These are phyloP conservation scores for Talaromyces sp. DNA, from an alignment of 2,329 filamentous ascomycete genomes.

Conservation along the genomic window DNA sequence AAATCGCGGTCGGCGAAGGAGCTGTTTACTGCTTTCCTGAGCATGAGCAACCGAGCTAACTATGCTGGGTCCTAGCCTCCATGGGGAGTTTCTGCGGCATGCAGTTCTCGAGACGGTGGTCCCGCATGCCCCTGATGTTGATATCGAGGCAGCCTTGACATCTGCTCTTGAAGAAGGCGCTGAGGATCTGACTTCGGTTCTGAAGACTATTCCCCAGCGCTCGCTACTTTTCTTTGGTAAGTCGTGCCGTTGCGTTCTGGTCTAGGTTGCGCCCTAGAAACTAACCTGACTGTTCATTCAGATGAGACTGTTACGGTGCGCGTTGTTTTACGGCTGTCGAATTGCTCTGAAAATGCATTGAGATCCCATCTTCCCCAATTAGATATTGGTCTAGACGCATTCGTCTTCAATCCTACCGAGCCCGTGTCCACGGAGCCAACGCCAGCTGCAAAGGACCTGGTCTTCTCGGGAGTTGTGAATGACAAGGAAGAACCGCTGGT, in stretches of 20 bases:
- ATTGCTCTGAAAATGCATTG: slow-evolving; percentile 44
- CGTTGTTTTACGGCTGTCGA: slow-evolving; percentile 47
- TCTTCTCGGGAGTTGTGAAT: slow-evolving; percentile 35
- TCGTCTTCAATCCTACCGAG: slow-evolving; percentile 35
- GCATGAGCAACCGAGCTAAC: slow-evolving; percentile 17
- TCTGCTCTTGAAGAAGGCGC: slow-evolving; percentile 41
- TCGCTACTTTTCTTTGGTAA: slow-evolving; percentile 49
- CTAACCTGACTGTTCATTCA: slow-evolving; percentile 46
- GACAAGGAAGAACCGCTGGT: slow-evolving; percentile 40
- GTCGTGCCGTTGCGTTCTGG: slow-evolving; percentile 6
- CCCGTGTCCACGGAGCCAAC: slow-evolving; percentile 36
- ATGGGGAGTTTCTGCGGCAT: slow-evolving; percentile 36
- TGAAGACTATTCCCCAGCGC: slow-evolving; percentile 47
- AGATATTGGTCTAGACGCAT: slow-evolving; percentile 48
- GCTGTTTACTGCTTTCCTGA: slow-evolving; percentile 11
- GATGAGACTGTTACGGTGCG: slow-evolving; percentile 51
- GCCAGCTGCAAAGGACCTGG: slow-evolving; percentile 32
- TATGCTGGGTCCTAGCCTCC: slow-evolving; percentile 32
- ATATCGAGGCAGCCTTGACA: slow-evolving; percentile 36
- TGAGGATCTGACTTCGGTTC: slow-evolving; percentile 38
- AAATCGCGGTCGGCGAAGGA: slow-evolving; percentile 6
- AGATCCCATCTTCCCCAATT: slow-evolving; percentile 46
- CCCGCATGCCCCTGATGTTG: slow-evolving; percentile 35
- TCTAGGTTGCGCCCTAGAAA: slow-evolving; percentile 2
- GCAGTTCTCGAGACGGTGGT: slow-evolving; percentile 40